Percentiles rank a stretch among this genome's conserved stretches.
phyloP scores from a whole-genome alignment of 495 filamentous ascomycete species.

The Penicillium cataractarum region DNA sequence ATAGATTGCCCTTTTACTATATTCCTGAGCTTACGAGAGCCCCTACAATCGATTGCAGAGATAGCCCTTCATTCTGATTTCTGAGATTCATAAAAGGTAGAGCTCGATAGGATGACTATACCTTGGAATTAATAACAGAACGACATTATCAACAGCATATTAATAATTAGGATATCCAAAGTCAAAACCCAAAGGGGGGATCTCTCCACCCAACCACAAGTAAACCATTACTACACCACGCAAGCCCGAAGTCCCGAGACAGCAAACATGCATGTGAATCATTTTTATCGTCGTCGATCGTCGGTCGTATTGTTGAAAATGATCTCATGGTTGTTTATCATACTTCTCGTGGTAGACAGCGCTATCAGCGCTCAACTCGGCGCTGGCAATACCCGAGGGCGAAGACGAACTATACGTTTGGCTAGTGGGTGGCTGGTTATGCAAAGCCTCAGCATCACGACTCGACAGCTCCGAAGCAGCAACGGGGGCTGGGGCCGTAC shows the following conservation, averaged over 20 bases:
- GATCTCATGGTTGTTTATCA: slow-evolving; percentile 6
- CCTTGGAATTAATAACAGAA: neutral
- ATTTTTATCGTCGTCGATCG: neutral
- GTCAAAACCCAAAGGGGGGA: neutral
- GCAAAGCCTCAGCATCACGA: slow-evolving; percentile 27
- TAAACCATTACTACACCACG: neutral
- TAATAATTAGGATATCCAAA: neutral
- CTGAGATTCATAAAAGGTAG: too few relatives aligned
- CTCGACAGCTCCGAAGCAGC: slow-evolving; percentile 18
- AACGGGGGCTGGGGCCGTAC: slow-evolving; percentile 19
- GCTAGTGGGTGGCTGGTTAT: slow-evolving; percentile 26
- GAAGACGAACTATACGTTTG: slow-evolving; percentile 20
- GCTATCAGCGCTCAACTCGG: slow-evolving; percentile 17
- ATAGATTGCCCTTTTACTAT: slow-evolving; percentile 26
- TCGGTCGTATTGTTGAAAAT: neutral
- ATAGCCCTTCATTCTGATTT: neutral
- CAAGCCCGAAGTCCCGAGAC: neutral
- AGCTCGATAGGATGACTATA: too few relatives aligned
- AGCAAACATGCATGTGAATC: neutral
- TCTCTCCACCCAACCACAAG: slow-evolving; percentile 2
- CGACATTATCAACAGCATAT: slow-evolving; percentile 5
- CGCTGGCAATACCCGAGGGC: slow-evolving; percentile 14
- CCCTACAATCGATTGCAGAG: slow-evolving; percentile 3
- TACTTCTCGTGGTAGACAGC: slow-evolving; percentile 7
- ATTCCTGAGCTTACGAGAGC: slow-evolving; percentile 17